These are phyloP conservation scores for Globisporangium emineosum DNA, from an alignment of 352 stramenopile species.

Conservation along the genomic window DNA sequence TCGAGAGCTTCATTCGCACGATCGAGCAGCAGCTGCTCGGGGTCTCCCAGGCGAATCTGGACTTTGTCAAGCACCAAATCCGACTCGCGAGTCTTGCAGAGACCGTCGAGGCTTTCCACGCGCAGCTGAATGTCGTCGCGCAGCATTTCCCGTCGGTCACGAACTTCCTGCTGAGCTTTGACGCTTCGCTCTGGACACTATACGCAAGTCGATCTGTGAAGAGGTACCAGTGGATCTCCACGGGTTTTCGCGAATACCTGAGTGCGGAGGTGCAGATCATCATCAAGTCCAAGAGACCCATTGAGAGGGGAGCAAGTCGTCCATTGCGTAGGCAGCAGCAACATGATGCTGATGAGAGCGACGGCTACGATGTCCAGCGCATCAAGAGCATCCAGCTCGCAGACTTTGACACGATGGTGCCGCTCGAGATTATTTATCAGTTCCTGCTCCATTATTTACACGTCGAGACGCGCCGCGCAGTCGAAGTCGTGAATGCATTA, in stretches of 20 bases:
- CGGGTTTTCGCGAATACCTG: slow-evolving; percentile 29
- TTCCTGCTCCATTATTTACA: slow-evolving; percentile 61
- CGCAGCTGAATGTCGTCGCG: slow-evolving; percentile 2
- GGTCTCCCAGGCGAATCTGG: slow-evolving; percentile 52
- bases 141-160: slow-evolving; percentile 28
- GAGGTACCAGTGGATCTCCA: slow-evolving; percentile 60
- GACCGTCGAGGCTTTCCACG: slow-evolving; percentile 5
- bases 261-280: slow-evolving; percentile 45
- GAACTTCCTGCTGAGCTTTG: slow-evolving; percentile 51
- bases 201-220: slow-evolving; percentile 59
- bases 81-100: slow-evolving; percentile 55
- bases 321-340: background rate
- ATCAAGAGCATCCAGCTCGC: slow-evolving; percentile 15
- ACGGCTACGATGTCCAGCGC: slow-evolving; percentile 8
- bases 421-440: slow-evolving; percentile 78
- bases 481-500: background rate
- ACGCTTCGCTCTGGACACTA: slow-evolving; percentile 67
- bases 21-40: slow-evolving; percentile 64
- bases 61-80: slow-evolving; percentile 49
- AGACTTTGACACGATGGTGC: slow-evolving; percentile 24
- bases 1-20: slow-evolving; percentile 58
- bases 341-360: background rate
- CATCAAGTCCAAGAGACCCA: slow-evolving; percentile 43
- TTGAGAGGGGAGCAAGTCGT: slow-evolving; percentile 15
- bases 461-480: slow-evolving; percentile 19